Conservation (phyloP, 2,329 filamentous ascomycete species). For the Setomelanomma holmii region DNA sequence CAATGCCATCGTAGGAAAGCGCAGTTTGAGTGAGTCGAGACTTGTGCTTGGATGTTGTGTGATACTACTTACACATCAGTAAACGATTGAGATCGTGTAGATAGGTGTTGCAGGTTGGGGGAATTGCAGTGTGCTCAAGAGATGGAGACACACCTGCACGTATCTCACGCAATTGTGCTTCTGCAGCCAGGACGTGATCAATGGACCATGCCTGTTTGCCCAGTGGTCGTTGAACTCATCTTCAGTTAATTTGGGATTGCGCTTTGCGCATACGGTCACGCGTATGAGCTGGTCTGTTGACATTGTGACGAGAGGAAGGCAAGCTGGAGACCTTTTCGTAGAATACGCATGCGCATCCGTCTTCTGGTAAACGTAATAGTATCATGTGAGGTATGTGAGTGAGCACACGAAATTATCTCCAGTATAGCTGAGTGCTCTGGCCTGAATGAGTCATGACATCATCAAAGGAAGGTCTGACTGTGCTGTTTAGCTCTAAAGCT, state of each 20-base stretch:
- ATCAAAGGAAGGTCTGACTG: neutral
- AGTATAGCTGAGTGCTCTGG: neutral
- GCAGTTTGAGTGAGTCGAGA: constrained; percentile 19
- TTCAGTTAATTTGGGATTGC: constrained; percentile 28
- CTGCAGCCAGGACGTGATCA: constrained; percentile 29
- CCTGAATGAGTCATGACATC: constrained; percentile 1
- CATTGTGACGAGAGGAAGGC: neutral
- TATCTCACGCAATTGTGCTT: constrained; percentile 32
- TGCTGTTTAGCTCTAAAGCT: too few species aligned
- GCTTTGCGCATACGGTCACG: constrained; percentile 29
- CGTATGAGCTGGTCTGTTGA: constrained; percentile 22
- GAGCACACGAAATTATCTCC: neutral
- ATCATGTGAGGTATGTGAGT: too few species aligned
- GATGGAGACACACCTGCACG: constrained; percentile 19
- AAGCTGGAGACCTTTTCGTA: too few species aligned
- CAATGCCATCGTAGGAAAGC: constrained; percentile 28
- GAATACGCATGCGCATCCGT: too few species aligned
- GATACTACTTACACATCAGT: constrained; percentile 19
- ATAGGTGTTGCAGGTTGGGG: neutral
- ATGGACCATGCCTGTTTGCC: constrained; percentile 29
- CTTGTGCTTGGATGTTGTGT: constrained; percentile 27
- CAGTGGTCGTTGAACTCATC: constrained; percentile 32
- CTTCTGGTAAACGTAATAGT: too few species aligned
- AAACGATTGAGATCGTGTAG: too few species aligned
- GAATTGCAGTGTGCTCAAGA: neutral